Evolutionary conservation across 768 basidiomycete species (phyloP), one percentile per base, ranked within the genome.

Genomic region (Lactifluus subvellereus): DNA sequence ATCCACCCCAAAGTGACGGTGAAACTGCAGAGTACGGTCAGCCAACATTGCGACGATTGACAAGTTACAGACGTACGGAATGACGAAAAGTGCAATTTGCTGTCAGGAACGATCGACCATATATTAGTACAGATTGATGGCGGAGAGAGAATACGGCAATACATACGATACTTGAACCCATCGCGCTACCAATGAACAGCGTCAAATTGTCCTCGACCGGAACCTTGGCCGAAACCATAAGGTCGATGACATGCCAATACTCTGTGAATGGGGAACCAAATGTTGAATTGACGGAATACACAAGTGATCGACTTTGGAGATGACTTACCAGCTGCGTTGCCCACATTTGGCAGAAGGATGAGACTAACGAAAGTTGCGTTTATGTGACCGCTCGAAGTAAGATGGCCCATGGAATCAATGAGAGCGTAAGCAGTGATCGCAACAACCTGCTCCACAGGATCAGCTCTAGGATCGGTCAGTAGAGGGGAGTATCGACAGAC

Each of bases 341-440:
- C 91, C 14, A 95, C 94, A 42, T 96, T 93, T 6, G 96, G 96
- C 8, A 98, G 80, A 14, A 98, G 77, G 67, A 89, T 88, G 47
- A 97, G 74, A 13, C 91, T 94, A 64, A 97, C 87, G 71, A 94
- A 98, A 72, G 89, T 89, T 64, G 84, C 81, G 62, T 77, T 82
- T 58, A 98, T 87, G 7, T 30, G 16, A 22, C 85, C 84, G 0
- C 69, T 69, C 0, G 68, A 69, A 0, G 89, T 88, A 40, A 98
- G 70, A 13, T 90, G 91, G 64, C 82, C 76, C 66, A 97, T 95
- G 4, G 91, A 91, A 68, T 82, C 84, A 4, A 98, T 91, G 5
- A 98, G 80, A 75, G 72, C 77, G 67, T 80, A 83, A 14, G 84
- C 84, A 0, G 82, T 84, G 45, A 84, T 71, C 9, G 81, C 83